A percentile compares a stretch with the other conserved stretches of the same genome.
phyloP scores from a whole-genome alignment of 2,329 filamentous ascomycete species.

The Beauveria australis region DNA sequence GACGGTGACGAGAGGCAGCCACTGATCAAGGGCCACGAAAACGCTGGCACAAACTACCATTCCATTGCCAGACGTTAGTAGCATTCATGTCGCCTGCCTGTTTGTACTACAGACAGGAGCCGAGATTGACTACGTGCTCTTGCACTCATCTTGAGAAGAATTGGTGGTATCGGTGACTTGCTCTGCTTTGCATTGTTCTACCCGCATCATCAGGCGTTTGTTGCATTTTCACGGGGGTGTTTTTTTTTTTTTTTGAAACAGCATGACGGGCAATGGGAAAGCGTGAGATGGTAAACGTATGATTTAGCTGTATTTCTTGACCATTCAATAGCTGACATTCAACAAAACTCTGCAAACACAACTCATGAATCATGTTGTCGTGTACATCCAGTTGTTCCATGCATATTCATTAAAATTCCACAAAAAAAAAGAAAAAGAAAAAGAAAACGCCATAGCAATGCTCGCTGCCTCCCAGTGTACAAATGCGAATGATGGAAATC shows the following conservation, averaged over 20 bases:
- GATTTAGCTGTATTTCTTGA: background rate
- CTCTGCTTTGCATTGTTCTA: background rate
- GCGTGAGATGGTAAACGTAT: background rate
- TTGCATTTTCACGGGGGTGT: background rate
- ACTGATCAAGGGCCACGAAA: slow-evolving; percentile 10
- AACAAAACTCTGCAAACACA: background rate
- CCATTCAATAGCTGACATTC: background rate
- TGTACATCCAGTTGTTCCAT: background rate
- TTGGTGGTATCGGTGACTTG: background rate
- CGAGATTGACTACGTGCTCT: background rate
- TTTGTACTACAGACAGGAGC: background rate
- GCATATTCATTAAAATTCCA: background rate
- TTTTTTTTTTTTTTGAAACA: no score
- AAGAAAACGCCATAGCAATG: slow-evolving; percentile 7
- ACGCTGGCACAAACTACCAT: background rate
- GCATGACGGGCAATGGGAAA: background rate
- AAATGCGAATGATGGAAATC: background rate
- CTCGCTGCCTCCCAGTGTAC: slow-evolving; percentile 1
- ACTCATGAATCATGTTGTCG: background rate
- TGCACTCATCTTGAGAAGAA: background rate
- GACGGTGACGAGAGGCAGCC: slow-evolving; percentile 12
- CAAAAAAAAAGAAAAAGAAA: no score
- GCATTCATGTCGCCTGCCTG: background rate
- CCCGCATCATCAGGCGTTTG: background rate
- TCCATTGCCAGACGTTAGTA: background rate